A percentile compares a stretch with the other conserved stretches of the same genome.
These are phyloP conservation scores for Nakaseomyces kungkrabaensis DNA, from an alignment of 1,139 yeast species.

Conservation along the genomic window DNA sequence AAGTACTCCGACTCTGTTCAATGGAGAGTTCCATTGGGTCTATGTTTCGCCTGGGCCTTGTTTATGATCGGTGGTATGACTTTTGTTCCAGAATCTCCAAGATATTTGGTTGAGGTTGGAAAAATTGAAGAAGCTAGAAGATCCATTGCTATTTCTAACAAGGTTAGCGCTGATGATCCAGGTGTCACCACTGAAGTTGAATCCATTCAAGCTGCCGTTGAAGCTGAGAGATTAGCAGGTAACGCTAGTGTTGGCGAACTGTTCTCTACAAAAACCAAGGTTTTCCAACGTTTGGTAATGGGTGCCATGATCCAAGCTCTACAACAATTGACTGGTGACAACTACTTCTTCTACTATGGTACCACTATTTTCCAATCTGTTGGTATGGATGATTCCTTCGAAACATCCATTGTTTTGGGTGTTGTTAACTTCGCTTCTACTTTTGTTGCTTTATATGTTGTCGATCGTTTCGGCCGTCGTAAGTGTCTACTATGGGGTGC, in stretches of 20 bases:
- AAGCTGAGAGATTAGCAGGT: slow-evolving; percentile 50
- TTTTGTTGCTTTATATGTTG: slow-evolving; percentile 51
- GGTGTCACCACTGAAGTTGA: slow-evolving; percentile 49
- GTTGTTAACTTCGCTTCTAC: slow-evolving; percentile 69
- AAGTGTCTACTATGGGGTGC: slow-evolving; percentile 52
- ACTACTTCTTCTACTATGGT: slow-evolving; percentile 71
- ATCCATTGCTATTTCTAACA: slow-evolving; percentile 50
- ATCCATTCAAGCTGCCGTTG: slow-evolving; percentile 52
- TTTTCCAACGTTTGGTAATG: slow-evolving; percentile 48
- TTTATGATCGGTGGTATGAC: slow-evolving; percentile 44
- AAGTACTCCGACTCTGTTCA: slow-evolving; percentile 40
- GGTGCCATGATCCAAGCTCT: slow-evolving; percentile 55
- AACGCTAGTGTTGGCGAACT: slow-evolving; percentile 53
- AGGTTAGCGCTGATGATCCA: slow-evolving; percentile 45
- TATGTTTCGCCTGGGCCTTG: slow-evolving; percentile 38
- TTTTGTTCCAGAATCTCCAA: slow-evolving; percentile 71
- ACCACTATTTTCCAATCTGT: slow-evolving; percentile 66
- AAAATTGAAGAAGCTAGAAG: slow-evolving; percentile 48
- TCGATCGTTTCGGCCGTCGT: slow-evolving; percentile 63
- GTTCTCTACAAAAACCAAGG: slow-evolving; percentile 43
- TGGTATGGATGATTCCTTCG: slow-evolving; percentile 59
- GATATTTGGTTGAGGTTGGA: slow-evolving; percentile 50
- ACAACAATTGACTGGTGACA: slow-evolving; percentile 69
- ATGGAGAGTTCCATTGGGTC: slow-evolving; percentile 56
- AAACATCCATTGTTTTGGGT: slow-evolving; percentile 69